Percentiles rank a stretch among this genome's conserved stretches.
Conservation (phyloP, 2,329 filamentous ascomycete species). For the Fusarium camptoceras region DNA sequence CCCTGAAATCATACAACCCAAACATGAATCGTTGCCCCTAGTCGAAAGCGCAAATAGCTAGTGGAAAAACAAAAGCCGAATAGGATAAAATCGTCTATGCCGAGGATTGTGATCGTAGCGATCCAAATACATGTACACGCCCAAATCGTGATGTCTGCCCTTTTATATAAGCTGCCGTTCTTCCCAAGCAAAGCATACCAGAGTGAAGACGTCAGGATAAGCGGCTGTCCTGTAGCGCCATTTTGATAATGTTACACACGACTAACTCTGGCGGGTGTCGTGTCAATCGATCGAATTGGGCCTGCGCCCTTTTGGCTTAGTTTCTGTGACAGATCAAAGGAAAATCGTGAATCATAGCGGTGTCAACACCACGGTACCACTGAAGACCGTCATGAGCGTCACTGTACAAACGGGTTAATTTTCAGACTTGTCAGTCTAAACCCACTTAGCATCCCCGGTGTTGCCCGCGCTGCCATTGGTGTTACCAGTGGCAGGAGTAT, state of each 20-base stretch:
- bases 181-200: conserved; percentile 29
- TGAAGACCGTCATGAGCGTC: conserved; percentile 44
- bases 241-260: conserved; percentile 54
- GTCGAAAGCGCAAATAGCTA: conserved; percentile 34
- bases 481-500: conserved; percentile 24
- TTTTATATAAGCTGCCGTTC: conserved; percentile 25
- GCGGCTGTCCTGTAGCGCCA: conserved; percentile 43
- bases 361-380: conserved; percentile 51
- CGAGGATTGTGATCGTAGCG: conserved; percentile 43
- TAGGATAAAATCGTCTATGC: conserved; percentile 47
- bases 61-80: conserved; percentile 35
- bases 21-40: conserved; percentile 30
- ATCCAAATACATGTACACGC: conserved; percentile 53
- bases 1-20: conserved; percentile 46
- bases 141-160: conserved; percentile 34
- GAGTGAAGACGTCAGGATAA: conserved; percentile 26
- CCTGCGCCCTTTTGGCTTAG: conserved; percentile 43
- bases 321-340: conserved; percentile 51
- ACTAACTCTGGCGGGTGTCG: conserved; percentile 43
- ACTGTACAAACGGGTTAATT: conserved; percentile 51
- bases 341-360: conserved; percentile 58
- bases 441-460: conserved; percentile 54
- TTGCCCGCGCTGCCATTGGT: conserved; percentile 38
- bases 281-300: conserved; percentile 44
- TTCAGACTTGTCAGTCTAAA: conserved; percentile 51